Percentiles rank a stretch among this genome's conserved stretches.
phyloP scores from a whole-genome alignment of 306 rosid species.

The Cicer chorassanicum region DNA sequence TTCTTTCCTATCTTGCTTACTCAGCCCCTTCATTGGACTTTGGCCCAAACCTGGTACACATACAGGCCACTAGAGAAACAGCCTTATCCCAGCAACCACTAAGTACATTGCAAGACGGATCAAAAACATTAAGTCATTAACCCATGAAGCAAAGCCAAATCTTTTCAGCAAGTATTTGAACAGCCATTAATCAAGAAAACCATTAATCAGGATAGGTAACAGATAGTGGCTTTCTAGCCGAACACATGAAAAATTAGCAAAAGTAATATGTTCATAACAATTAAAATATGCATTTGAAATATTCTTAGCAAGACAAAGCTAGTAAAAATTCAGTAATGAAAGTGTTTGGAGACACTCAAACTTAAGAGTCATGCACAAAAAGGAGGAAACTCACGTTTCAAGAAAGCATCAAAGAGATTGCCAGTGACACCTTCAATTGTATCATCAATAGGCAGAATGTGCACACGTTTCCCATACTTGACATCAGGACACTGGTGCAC shows the following conservation, averaged over 20 bases:
- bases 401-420: constrained; percentile 60
- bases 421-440: constrained; percentile 62
- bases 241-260: background rate
- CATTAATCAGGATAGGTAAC: background rate
- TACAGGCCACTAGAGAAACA: background rate
- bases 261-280: background rate
- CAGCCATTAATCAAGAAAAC: background rate
- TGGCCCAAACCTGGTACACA: background rate
- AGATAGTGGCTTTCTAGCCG: background rate
- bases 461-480: constrained; percentile 59
- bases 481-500: constrained; percentile 65
- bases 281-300: background rate
- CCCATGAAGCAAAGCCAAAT: background rate
- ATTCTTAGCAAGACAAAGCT: background rate
- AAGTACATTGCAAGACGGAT: background rate
- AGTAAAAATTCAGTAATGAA: constrained; percentile 6
- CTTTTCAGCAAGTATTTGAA: background rate
- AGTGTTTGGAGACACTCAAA: background rate
- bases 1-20: background rate
- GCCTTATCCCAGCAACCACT: background rate
- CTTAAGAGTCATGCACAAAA: background rate
- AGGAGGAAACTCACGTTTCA: constrained; percentile 58
- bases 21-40: background rate
- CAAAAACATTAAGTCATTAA: background rate
- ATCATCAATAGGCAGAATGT: constrained; percentile 62